phyloP scores from a whole-genome alignment of 2,329 filamentous ascomycete genomes.

The Aspergillus pseudonomiae region DNA sequence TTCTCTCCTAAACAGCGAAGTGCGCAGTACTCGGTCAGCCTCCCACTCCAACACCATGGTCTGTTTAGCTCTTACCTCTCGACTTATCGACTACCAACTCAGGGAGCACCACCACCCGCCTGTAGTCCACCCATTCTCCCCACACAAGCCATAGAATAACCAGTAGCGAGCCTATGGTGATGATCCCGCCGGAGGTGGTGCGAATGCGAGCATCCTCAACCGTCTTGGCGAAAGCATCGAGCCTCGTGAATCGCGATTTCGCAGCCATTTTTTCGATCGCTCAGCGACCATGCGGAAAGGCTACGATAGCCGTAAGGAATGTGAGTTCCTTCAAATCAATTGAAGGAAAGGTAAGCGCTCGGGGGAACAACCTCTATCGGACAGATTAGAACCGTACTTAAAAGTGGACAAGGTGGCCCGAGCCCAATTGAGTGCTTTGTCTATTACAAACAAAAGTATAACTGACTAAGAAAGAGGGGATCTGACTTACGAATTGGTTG shows the following conservation, averaged over 20 bases:
- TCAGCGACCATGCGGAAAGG: constrained; percentile 32
- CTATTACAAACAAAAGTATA: neutral
- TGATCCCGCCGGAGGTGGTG: constrained; percentile 91
- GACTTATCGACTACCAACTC: constrained; percentile 97
- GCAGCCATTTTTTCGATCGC: constrained; percentile 66
- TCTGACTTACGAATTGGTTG: constrained; percentile 11
- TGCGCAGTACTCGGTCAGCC: constrained; percentile 20
- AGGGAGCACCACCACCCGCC: constrained; percentile 80
- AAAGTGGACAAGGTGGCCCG: neutral
- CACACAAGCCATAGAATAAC: constrained; percentile 86
- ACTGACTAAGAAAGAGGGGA: neutral
- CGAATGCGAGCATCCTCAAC: constrained; percentile 96
- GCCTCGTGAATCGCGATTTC: constrained; percentile 92
- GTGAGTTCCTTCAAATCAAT: constrained; percentile 12
- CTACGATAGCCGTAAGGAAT: constrained; percentile 6
- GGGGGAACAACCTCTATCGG: constrained; percentile 11
- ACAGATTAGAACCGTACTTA: constrained; percentile 8
- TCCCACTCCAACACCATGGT: neutral
- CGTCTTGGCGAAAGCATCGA: constrained; percentile 98
- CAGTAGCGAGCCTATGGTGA: constrained; percentile 87
- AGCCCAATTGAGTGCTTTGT: neutral
- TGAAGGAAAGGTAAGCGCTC: constrained; percentile 21
- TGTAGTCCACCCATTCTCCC: constrained; percentile 96
- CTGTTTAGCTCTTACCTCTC: constrained; percentile 64
- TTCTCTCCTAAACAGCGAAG: constrained; percentile 69